Conservation (phyloP, 768 basidiomycete species). For the Daedalea quercina region DNA sequence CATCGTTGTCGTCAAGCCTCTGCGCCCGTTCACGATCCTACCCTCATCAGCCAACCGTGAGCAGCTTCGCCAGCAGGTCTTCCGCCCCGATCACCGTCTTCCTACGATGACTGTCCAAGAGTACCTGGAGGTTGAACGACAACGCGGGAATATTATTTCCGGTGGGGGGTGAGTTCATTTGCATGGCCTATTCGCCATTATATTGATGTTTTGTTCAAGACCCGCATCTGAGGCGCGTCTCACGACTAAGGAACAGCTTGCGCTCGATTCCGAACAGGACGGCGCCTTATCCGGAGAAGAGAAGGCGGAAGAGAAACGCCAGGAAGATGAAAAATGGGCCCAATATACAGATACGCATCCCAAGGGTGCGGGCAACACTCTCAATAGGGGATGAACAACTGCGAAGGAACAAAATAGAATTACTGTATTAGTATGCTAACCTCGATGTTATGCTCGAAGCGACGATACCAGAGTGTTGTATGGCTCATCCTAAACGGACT, state of each 20-base stretch:
- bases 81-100: slow-evolving; percentile 73
- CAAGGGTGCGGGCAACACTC: slow-evolving; percentile 92
- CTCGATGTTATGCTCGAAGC: no score
- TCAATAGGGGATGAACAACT: slow-evolving; percentile 74
- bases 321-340: slow-evolving; percentile 91
- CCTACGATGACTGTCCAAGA: slow-evolving; percentile 97
- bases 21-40: slow-evolving; percentile 90
- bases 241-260: slow-evolving; percentile 74
- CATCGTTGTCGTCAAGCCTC: slow-evolving; percentile 41
- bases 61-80: slow-evolving; percentile 73
- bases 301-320: slow-evolving; percentile 69
- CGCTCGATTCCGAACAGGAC: slow-evolving; percentile 78
- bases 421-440: no score
- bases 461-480: no score
- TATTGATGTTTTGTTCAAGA: slow-evolving; percentile 19
- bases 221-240: slow-evolving; percentile 57
- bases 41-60: slow-evolving; percentile 65
- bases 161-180: slow-evolving; percentile 67
- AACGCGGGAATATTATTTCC: slow-evolving; percentile 80
- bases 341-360: slow-evolving; percentile 79
- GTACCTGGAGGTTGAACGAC: slow-evolving; percentile 80
- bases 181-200: not conserved
- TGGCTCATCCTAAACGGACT: no score
- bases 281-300: slow-evolving; percentile 62
- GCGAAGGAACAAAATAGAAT: not conserved